These are phyloP conservation scores for Grifola frondosa DNA, from an alignment of 1,284 basidiomycete genomes.

Conservation along the genomic window DNA sequence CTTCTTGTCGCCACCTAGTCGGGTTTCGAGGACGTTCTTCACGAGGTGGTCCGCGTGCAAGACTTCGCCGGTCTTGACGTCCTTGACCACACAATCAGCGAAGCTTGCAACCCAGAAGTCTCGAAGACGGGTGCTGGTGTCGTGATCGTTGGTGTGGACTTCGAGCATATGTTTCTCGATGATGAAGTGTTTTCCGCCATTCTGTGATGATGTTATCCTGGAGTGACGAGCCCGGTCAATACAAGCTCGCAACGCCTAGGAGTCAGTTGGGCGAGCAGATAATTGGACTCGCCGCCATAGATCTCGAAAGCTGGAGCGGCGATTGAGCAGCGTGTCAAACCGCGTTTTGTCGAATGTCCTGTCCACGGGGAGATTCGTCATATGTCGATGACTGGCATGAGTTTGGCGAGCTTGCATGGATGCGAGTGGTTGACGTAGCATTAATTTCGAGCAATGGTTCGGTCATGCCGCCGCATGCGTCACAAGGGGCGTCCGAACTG, in stretches of 20 bases:
- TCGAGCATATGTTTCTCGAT: conserved; percentile 99
- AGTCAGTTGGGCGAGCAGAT: no score
- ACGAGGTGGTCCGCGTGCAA: conserved; percentile 97
- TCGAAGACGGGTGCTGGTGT: conserved; percentile 95
- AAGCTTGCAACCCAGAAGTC: conserved; percentile 98
- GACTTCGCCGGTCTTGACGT: conserved; percentile 91
- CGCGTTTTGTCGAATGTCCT: conserved; percentile 89
- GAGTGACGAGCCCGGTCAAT: conserved; percentile 91
- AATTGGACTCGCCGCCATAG: conserved; percentile 19
- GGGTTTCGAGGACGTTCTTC: conserved; percentile 88
- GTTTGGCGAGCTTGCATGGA: conserved; percentile 5
- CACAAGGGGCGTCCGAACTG: no score
- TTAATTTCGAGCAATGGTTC: not conserved
- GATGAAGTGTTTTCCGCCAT: conserved; percentile 99
- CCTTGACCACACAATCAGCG: conserved; percentile 99
- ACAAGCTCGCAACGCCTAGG: no score
- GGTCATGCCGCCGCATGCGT: not conserved
- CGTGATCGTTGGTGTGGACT: conserved; percentile 97
- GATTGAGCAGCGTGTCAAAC: conserved; percentile 86
- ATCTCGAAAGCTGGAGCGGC: conserved; percentile 83
- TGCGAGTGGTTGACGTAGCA: not conserved
- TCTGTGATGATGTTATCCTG: conserved; percentile 97
- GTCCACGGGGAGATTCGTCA: conserved; percentile 51
- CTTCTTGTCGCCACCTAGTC: conserved; percentile 89
- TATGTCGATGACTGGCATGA: conserved; percentile 13